Evolutionary conservation across 371 early-diverging fungal genomes (phyloP), one percentile per base, ranked within the genome.

Genomic region (Mucor mucedo): DNA sequence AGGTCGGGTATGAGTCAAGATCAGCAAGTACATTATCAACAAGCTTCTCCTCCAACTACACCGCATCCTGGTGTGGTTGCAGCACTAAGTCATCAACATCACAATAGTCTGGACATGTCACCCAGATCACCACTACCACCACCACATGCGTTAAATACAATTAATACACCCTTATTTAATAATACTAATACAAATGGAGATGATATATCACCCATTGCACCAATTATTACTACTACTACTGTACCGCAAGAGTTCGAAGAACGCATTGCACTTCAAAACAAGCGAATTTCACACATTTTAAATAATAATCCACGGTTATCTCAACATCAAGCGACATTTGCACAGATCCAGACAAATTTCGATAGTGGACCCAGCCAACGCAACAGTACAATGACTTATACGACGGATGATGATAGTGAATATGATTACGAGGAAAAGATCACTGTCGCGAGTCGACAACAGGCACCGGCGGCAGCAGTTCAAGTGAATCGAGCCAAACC

Each of bases 401-500:
- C 62, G 29, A 67, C 70, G 39, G 56, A 59, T 7, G 60, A 50
- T 29, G 60, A 66, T 1, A 55, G 35, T 38, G 60, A 60, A 6
- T 16, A 40, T 32, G 55, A 45, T 3, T 41, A 55, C 4, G 55
- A 33, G 14, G 29, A 16, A n/a, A 21, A 11, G 32, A 5, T 4
- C 29, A 55, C 5, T 56, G 55, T 35, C 21, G 8, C 9, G 53
- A 52, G n/a, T 49, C 35, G 32, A 52, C 30, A 3, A 8, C 58
- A 58, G 32, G 52, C 69, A 4, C 49, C 59, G n/a, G 52, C 69
- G 4, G 54, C 62, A n/a, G 58, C 55, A 28, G 62, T 72, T 35
- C 79, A 79, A 61, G 71, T 79, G 28, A 68, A 52, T 35, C 62
- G 82, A 55, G 82, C 82, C 2, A 75, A 74, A 69, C 75, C 78